Base-by-base conservation (phyloP, 306 rosid species). In the Oxytropis ochrocephala region DNA sequence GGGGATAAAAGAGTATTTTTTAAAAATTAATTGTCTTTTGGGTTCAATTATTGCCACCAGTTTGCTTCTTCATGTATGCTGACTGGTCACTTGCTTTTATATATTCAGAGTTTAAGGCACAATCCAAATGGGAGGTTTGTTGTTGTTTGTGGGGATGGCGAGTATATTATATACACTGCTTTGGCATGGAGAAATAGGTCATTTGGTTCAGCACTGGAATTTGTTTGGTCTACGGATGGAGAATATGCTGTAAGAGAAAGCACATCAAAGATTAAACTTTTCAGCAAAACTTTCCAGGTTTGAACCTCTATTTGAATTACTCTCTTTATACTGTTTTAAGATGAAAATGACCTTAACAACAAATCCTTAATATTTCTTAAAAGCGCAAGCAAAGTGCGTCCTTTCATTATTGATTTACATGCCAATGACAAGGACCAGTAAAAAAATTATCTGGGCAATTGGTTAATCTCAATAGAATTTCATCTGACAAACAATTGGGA, bases 81-180 rank as follows among this genome's bases (percentile, higher is more conserved):
- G 47, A 53, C 63, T 65, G 70, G 38, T 78, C 80, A 35, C 57
- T 44, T 61, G 8, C 52, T 62, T 18, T 63, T 52, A 56, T 36
- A 30, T 80, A 46, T 75, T 70, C 90, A 95, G 99, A 89, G 85
- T 83, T 81, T 95, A 73, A 91, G 69, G 89, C 97, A 95, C 91
- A 95, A 95, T 67, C 97, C 99, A 65, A 95, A 95, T 70, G 99
- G 99, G 77, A 89, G 99, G 79, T 95, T 95, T 82, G 99, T 95
- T 67, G 98, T 94, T 78, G 98, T 94, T 24, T 94, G 98, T 67
- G 98, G 98, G 69, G 98, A 94, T 85, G 98, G 98, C 69, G 98
- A 94, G 67, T 94, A 90, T 80, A 90, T 94, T 73, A 94, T 94
- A 77, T 90, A 87, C 80, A 94, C 98, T 62, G 98, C 98, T 70